These are phyloP conservation scores for Rhizoctonia solani DNA, from an alignment of 1,284 basidiomycete genomes.

Conservation along the genomic window DNA sequence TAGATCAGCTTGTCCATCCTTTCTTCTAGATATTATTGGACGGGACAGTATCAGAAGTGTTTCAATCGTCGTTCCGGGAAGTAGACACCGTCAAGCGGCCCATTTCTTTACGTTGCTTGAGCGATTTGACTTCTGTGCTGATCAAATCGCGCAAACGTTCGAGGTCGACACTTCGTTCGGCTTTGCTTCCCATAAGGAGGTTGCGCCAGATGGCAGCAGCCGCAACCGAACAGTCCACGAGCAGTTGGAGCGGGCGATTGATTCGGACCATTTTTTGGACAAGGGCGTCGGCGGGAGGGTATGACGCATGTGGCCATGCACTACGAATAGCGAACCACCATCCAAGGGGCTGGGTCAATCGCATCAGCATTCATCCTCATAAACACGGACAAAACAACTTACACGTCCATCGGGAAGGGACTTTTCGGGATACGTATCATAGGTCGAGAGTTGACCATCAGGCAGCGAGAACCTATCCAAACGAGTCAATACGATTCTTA, in stretches of 20 bases:
- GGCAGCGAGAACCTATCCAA: slow-evolving; percentile 71
- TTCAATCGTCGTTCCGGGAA: slow-evolving; percentile 23
- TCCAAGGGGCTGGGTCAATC: slow-evolving; percentile 64
- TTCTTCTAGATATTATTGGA: slow-evolving; percentile 16
- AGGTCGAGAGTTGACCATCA: slow-evolving; percentile 78
- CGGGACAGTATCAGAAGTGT: too few species aligned
- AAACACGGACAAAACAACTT: slow-evolving; percentile 46
- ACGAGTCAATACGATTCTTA: neutral
- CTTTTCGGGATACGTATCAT: slow-evolving; percentile 79
- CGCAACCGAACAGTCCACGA: slow-evolving; percentile 84
- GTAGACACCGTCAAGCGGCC: slow-evolving; percentile 60
- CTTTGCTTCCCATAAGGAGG: slow-evolving; percentile 81
- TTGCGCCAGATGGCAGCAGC: slow-evolving; percentile 88
- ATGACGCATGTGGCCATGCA: slow-evolving; percentile 84
- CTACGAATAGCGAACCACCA: slow-evolving; percentile 94
- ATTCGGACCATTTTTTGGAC: slow-evolving; percentile 88
- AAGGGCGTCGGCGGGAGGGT: slow-evolving; percentile 80
- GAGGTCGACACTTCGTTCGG: slow-evolving; percentile 73
- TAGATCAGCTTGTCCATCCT: neutral
- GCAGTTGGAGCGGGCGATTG: slow-evolving; percentile 77
- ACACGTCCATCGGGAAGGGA: slow-evolving; percentile 83
- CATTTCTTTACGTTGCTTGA: slow-evolving; percentile 78
- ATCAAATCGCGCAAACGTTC: slow-evolving; percentile 79
- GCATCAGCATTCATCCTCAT: slow-evolving; percentile 15
- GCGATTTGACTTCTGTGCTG: slow-evolving; percentile 82